phyloP scores from a whole-genome alignment of 2,329 filamentous ascomycete species.

The Bipolaris zeicola region DNA sequence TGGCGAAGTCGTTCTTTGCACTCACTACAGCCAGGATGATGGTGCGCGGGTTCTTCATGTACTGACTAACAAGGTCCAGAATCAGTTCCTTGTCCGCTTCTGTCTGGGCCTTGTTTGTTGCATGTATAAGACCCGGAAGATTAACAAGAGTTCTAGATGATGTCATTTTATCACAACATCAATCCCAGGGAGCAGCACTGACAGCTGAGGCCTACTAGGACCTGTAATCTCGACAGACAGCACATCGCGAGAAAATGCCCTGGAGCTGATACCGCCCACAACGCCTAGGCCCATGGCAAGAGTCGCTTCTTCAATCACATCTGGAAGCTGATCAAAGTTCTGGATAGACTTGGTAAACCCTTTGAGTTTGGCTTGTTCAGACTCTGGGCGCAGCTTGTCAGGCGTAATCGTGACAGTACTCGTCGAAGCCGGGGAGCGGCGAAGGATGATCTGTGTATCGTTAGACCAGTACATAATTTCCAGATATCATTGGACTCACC shows the following conservation, averaged over 20 bases:
- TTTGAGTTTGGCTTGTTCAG: slow-evolving; percentile 43
- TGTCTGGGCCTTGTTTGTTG: slow-evolving; percentile 27
- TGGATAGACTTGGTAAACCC: slow-evolving; percentile 45
- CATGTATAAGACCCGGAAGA: slow-evolving; percentile 55
- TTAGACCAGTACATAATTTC: neutral
- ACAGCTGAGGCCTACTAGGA: slow-evolving; percentile 43
- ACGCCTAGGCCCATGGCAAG: slow-evolving; percentile 54
- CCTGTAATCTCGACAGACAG: slow-evolving; percentile 52
- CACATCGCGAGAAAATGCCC: slow-evolving; percentile 50
- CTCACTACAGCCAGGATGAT: slow-evolving; percentile 45
- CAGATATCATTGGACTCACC: neutral
- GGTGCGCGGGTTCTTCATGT: slow-evolving; percentile 37
- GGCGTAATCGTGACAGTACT: slow-evolving; percentile 50
- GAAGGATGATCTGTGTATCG: slow-evolving; percentile 34
- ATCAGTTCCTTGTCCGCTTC: slow-evolving; percentile 34
- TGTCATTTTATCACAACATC: slow-evolving; percentile 1
- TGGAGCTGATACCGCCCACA: slow-evolving; percentile 22
- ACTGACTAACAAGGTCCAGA: slow-evolving; percentile 27
- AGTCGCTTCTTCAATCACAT: slow-evolving; percentile 60
- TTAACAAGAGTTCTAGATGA: slow-evolving; percentile 52
- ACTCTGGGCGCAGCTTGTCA: slow-evolving; percentile 28
- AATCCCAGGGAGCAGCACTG: slow-evolving; percentile 23
- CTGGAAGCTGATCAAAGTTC: slow-evolving; percentile 51
- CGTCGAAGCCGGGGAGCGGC: slow-evolving; percentile 26
- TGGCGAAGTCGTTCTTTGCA: slow-evolving; percentile 56